Conservation (phyloP, 371 early-diverging fungal species). For the Syncephalastrum contaminatum region DNA sequence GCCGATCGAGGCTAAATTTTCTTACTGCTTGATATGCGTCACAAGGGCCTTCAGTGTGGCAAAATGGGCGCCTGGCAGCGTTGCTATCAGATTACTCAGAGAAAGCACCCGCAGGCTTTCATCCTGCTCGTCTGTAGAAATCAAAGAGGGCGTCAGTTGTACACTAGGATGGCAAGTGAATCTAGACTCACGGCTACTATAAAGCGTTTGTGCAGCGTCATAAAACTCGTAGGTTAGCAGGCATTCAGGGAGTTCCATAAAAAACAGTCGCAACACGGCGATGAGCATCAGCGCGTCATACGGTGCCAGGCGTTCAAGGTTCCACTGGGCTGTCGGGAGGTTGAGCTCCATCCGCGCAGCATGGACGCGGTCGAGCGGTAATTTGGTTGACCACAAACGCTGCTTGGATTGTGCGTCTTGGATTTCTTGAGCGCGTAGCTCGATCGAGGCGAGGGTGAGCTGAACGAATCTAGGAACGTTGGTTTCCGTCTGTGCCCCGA, state of each 20-base stretch:
- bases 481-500: constrained; percentile 55
- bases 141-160: neutral
- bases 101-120: constrained; percentile 43
- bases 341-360: constrained; percentile 64
- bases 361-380: constrained; percentile 62
- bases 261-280: constrained; percentile 65
- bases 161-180: too few species aligned
- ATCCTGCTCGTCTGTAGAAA: constrained; percentile 38
- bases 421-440: constrained; percentile 6
- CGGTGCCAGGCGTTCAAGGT: constrained; percentile 48
- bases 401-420: constrained; percentile 10
- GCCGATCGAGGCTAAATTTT: neutral
- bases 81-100: constrained; percentile 58
- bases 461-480: constrained; percentile 60
- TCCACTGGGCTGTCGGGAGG: constrained; percentile 46
- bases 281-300: constrained; percentile 62
- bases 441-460: constrained; percentile 31
- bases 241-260: constrained; percentile 72
- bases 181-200: constrained; percentile 47
- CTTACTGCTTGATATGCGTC: constrained; percentile 43
- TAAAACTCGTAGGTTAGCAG: constrained; percentile 70
- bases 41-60: constrained; percentile 49
- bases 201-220: constrained; percentile 68
- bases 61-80: constrained; percentile 54
- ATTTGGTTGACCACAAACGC: constrained; percentile 60